These are phyloP conservation scores for Neurospora sp. DNA, from an alignment of 495 filamentous ascomycete species.

Conservation along the genomic window DNA sequence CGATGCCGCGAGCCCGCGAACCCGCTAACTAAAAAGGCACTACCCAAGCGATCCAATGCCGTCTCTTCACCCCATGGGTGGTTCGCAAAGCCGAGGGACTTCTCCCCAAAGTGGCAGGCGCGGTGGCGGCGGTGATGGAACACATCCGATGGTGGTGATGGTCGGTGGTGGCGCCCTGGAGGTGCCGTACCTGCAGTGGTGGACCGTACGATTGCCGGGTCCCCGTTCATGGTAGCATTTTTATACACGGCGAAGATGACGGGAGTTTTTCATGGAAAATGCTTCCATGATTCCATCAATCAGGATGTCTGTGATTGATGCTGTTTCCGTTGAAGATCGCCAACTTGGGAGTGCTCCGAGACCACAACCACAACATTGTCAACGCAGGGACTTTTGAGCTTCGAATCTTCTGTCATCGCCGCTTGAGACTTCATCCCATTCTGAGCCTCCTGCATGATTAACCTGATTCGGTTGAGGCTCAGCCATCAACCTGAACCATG, in stretches of 20 bases:
- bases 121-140: background rate
- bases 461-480: background rate
- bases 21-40: background rate
- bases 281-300: background rate
- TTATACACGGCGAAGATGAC: background rate
- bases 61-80: background rate
- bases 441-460: background rate
- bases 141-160: background rate
- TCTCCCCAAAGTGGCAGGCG: background rate
- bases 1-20: background rate
- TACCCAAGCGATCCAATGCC: background rate
- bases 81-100: background rate
- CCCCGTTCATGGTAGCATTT: background rate
- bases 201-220: background rate
- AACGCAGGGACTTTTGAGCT: background rate
- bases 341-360: background rate
- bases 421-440: background rate
- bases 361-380: background rate
- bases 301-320: background rate
- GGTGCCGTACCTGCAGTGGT: background rate
- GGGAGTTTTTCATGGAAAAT: background rate
- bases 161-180: background rate
- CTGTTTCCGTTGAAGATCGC: background rate
- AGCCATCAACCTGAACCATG: background rate
- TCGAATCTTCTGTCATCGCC: background rate